These are phyloP conservation scores for Dactylellina parvicollis DNA, from an alignment of 2,329 filamentous ascomycete species.

Conservation along the genomic window DNA sequence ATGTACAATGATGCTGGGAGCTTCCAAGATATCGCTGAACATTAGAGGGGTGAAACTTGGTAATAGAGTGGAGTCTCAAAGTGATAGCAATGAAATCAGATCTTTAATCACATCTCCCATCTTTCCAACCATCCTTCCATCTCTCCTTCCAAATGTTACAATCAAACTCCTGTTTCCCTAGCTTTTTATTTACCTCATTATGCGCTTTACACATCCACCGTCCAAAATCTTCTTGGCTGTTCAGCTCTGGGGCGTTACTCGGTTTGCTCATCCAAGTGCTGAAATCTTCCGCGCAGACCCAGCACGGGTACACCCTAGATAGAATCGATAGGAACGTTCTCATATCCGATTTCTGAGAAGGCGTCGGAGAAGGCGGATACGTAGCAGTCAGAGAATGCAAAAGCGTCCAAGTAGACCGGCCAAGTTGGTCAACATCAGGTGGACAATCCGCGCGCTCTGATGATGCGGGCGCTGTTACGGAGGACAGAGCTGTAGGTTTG, in stretches of 20 bases:
- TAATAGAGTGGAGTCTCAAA: not conserved
- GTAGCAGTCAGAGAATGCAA: constrained; percentile 89
- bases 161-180: constrained; percentile 92
- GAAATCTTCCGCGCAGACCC: constrained; percentile 94
- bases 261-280: constrained; percentile 77
- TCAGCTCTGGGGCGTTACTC: constrained; percentile 68
- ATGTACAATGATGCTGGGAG: not conserved
- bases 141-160: constrained; percentile 88
- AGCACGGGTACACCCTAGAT: constrained; percentile 90
- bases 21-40: not conserved
- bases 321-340: constrained; percentile 81
- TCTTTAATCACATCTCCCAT: constrained; percentile 71
- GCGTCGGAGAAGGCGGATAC: constrained; percentile 78
- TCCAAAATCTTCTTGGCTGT: constrained; percentile 75
- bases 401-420: constrained; percentile 90
- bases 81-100: not conserved
- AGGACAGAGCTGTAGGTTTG: constrained; percentile 60
- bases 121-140: constrained; percentile 87
- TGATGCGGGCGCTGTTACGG: not conserved
- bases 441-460: constrained; percentile 64
- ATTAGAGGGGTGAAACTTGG: not conserved
- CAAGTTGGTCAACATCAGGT: constrained; percentile 86
- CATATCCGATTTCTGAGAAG: constrained; percentile 78
- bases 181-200: constrained; percentile 86
- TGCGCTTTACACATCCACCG: constrained; percentile 86